Evolutionary conservation across 768 basidiomycete species (phyloP), one percentile per base, ranked within the genome.

Genomic region (Leccinum rimulosum): DNA sequence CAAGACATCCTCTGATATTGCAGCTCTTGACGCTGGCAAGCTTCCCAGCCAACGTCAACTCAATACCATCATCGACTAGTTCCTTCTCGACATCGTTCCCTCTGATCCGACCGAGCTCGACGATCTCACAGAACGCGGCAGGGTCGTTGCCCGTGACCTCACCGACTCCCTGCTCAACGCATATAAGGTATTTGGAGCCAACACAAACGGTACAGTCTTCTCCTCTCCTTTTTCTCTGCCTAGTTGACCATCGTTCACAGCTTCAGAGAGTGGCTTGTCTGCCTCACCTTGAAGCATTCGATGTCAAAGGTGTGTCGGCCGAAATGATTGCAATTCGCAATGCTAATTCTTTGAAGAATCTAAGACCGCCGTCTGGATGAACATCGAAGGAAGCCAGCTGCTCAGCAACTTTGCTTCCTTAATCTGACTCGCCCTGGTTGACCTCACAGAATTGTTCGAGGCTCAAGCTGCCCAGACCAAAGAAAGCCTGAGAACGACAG

Each of bases 1-100:
- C 58, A 83, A 82, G 74, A 60, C 80, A 50, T 77, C 85, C 15
- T 84, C 85, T 36, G 66, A 89, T 27, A 68, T 86, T 58, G 88
- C 86, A 50, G 89, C 89, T 9, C 72, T 90, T 64, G 80, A 84
- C 61, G 87, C 87, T 17, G 87, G 87, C 19, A 90, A 90, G 67
- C 74, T 89, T 4, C 89, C 89, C 17, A 78, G 78, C 2, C 84
- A 87, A 10, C 70, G 80, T 27, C 89, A 91, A 66, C 63, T 82
- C 43, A 77, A 78, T 60, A 66, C 68, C 0, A 77, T 80, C 65
- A 77, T 87, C 62, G 82, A 87, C 66, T 84, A 79, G 77, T 65
- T 83, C 50, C 81, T 84, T 43, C 67, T 76, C 12, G 76, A 82
- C 36, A 75, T 79, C 58, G 70, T 83, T 8, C 75, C 78, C 45